These are phyloP conservation scores for Litchi chinensis DNA, from an alignment of 345 rosid species.

Conservation along the genomic window DNA sequence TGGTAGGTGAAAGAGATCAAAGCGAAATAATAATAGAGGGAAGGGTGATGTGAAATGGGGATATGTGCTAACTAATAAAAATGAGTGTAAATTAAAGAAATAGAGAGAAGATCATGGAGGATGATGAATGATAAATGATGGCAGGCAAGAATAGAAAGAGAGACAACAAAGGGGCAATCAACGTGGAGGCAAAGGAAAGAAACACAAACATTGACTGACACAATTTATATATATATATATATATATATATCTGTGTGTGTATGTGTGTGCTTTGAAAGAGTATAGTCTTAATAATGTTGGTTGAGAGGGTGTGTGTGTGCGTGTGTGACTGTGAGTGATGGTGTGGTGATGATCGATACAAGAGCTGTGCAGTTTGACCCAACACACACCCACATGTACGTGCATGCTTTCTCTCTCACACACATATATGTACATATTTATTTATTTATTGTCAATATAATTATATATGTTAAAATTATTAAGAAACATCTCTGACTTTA, in stretches of 20 bases:
- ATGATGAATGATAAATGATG: conserved; percentile 12
- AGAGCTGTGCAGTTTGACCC: conserved; percentile 36
- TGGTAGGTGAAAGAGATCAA: conserved; percentile 13
- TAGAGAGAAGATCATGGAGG: background rate
- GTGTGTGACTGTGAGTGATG: background rate
- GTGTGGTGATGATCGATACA: conserved; percentile 2
- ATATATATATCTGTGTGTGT: no score
- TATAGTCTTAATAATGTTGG: conserved; percentile 27
- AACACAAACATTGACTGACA: conserved; percentile 12
- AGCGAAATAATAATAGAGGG: background rate
- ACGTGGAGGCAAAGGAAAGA: conserved; percentile 46
- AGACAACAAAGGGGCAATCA: conserved; percentile 3
- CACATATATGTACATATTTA: no score
- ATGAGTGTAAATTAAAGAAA: no score
- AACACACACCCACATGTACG: conserved; percentile 6
- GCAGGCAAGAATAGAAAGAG: conserved; percentile 1
- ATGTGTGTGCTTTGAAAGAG: background rate
- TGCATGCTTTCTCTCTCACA: conserved; percentile 11
- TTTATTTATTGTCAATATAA: no score
- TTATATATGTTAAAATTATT: background rate
- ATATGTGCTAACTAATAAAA: conserved; percentile 20
- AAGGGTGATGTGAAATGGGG: conserved; percentile 37
- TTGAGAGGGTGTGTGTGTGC: conserved; percentile 20
- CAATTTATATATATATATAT: no score
- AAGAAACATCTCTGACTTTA: conserved; percentile 25